Percentiles rank a stretch among this genome's conserved stretches.
These are phyloP conservation scores for Cordyceps pruinosa DNA, from an alignment of 2,329 filamentous ascomycete genomes.

Conservation along the genomic window DNA sequence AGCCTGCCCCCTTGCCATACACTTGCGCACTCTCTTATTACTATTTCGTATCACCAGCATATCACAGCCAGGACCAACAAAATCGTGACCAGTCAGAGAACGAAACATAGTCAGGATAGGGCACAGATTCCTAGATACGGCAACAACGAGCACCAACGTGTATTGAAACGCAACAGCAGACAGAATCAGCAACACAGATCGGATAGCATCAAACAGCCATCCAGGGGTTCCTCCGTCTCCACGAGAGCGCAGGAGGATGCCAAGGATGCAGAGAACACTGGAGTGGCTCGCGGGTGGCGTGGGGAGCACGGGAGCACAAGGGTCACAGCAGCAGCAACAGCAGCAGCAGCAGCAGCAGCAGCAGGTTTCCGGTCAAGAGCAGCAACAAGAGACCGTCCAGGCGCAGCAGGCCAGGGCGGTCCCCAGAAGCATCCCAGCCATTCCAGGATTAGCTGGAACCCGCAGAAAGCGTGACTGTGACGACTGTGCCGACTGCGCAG, in stretches of 20 bases:
- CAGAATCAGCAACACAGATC: neutral
- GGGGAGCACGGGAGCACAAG: neutral
- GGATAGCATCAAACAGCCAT: neutral
- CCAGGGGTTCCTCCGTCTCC: neutral
- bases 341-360: neutral
- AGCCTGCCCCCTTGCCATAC: neutral
- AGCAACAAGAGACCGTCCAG: neutral
- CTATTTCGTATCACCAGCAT: neutral
- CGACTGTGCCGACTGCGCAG: neutral
- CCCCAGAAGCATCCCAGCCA: neutral
- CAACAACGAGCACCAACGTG: neutral
- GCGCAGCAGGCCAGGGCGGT: neutral
- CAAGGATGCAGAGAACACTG: slow-evolving; percentile 8
- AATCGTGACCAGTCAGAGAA: neutral
- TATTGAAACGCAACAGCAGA: neutral
- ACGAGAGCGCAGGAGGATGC: slow-evolving; percentile 1
- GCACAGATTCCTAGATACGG: neutral
- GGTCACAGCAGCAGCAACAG: neutral
- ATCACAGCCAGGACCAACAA: neutral
- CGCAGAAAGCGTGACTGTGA: neutral
- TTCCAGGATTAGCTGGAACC: neutral
- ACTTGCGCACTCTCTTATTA: neutral
- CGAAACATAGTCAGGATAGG: neutral
- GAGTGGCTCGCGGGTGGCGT: slow-evolving; percentile 1
- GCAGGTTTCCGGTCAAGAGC: too few relatives aligned